Percentiles rank a stretch among this genome's conserved stretches.
These are phyloP conservation scores for Ogataea haglerorum DNA, from an alignment of 805 yeast species.

Conservation along the genomic window DNA sequence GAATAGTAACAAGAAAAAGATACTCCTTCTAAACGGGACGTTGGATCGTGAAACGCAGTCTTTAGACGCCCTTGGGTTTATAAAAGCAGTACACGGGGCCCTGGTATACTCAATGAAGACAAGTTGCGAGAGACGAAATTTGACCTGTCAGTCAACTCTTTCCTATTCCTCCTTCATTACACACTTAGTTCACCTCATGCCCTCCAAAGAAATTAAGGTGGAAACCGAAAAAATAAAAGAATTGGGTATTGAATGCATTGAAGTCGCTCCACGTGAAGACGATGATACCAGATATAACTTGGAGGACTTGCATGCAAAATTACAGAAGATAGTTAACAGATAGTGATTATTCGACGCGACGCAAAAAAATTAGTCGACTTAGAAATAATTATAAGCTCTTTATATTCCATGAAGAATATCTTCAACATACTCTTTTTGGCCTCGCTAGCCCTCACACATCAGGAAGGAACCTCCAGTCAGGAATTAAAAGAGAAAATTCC, in stretches of 20 bases:
- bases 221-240: conserved; percentile 38
- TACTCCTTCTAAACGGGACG: conserved; percentile 69
- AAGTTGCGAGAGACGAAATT: conserved; percentile 11
- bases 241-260: conserved; percentile 47
- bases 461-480: conserved; percentile 10
- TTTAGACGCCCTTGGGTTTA: conserved; percentile 56
- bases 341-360: conserved; percentile 8
- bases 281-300: conserved; percentile 38
- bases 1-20: conserved; percentile 35
- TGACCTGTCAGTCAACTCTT: conserved; percentile 29
- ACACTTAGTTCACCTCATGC: conserved; percentile 54
- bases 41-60: conserved; percentile 78
- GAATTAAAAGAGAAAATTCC: conserved; percentile 46
- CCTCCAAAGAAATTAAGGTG: conserved; percentile 47
- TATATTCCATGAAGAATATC: not conserved
- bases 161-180: conserved; percentile 45
- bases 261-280: conserved; percentile 30
- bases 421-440: not conserved
- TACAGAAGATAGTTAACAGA: conserved; percentile 5
- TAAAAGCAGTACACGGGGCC: conserved; percentile 53
- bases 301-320: conserved; percentile 33
- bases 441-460: conserved; percentile 5
- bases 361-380: not conserved
- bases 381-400: not conserved
- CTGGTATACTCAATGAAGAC: conserved; percentile 47